A percentile compares a stretch with the other conserved stretches of the same genome.
These are phyloP conservation scores for Ilex asprella DNA, from an alignment of 257 asterid genomes.

Conservation along the genomic window DNA sequence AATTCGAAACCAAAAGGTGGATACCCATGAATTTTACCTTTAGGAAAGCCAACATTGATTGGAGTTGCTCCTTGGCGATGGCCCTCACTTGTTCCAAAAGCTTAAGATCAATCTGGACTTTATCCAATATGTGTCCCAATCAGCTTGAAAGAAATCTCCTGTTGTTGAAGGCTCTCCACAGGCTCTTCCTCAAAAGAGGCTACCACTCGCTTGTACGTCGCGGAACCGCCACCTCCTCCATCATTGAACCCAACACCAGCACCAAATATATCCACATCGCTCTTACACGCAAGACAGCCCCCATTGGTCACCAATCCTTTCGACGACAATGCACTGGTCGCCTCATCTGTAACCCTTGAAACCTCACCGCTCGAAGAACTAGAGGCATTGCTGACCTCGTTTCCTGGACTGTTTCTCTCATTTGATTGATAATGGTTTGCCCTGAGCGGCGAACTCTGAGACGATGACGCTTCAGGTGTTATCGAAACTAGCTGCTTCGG, in stretches of 20 bases:
- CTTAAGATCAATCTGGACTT: slow-evolving; percentile 48
- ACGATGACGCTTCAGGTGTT: slow-evolving; percentile 39
- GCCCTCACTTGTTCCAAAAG: slow-evolving; percentile 76
- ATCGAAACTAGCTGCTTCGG: slow-evolving; percentile 35
- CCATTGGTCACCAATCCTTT: too few relatives aligned
- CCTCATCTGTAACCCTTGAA: slow-evolving; percentile 26
- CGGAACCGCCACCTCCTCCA: slow-evolving; percentile 25
- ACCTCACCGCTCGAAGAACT: slow-evolving; percentile 28
- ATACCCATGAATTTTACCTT: slow-evolving; percentile 40
- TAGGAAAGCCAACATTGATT: slow-evolving; percentile 64
- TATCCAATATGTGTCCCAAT: slow-evolving; percentile 53
- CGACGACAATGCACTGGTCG: too few relatives aligned
- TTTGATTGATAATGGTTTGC: slow-evolving; percentile 39
- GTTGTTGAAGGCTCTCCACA: slow-evolving; percentile 69
- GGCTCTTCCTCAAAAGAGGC: slow-evolving; percentile 65
- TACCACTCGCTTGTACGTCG: slow-evolving; percentile 33
- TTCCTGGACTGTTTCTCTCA: slow-evolving; percentile 20
- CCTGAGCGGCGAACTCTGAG: slow-evolving; percentile 55
- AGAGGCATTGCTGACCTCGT: slow-evolving; percentile 28
- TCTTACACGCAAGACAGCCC: slow-evolving; percentile 22
- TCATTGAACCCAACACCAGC: slow-evolving; percentile 35
- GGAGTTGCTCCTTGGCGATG: slow-evolving; percentile 64
- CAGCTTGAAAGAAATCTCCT: slow-evolving; percentile 62
- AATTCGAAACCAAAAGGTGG: not conserved
- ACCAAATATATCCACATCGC: slow-evolving; percentile 54